Evolutionary conservation across 805 yeast genomes (phyloP), one percentile per base, ranked within the genome.

Genomic region (Lipomyces oligophaga): DNA sequence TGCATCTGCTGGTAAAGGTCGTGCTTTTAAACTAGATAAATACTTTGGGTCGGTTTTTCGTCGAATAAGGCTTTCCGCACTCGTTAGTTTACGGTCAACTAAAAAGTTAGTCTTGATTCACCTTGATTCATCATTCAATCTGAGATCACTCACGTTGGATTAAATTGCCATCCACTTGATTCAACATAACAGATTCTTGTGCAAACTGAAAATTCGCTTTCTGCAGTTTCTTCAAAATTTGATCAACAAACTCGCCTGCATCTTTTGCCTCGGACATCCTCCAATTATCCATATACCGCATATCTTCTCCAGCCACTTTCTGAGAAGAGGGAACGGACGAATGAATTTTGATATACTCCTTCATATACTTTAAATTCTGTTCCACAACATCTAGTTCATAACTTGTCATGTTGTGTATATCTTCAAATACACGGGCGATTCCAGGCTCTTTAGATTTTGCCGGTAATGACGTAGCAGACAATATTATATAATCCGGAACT

Each of bases 1-100:
- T 10, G 50, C 56, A 19, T 49, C 55, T 5, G 46, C 42, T 15
- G 55, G 45, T 15, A 52, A 34, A 10, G 45, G 33, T 4, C 52
- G 45, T 2, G 43, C 21, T 22, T 34, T 31, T 22, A 49, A 31
- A 6, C 49, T 42, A 3, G 43, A 13, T 6, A 41, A 15, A 22
- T 36, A 36, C 18, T 34, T 38, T 15, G 44, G 18, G 27, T 49
- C 50, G n/a, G 50, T 36, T 8, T 50, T 46, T 10, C 31, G 38
- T 20, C 39, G 44, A 5, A 45, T 21, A n/a, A 43, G 34, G 7
- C 36, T 47, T 10, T 40, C 43, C n/a, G 37, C 43, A 6, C 33
- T 22, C 16, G 36, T 19, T 26, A 49, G 24, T 13, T 36, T 31
- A 5, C 32, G 20, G 30, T 49, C 49, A 33, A 45, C 54, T 45